These are phyloP conservation scores for Hypoxylon rickii DNA, from an alignment of 495 filamentous ascomycete species.

Conservation along the genomic window DNA sequence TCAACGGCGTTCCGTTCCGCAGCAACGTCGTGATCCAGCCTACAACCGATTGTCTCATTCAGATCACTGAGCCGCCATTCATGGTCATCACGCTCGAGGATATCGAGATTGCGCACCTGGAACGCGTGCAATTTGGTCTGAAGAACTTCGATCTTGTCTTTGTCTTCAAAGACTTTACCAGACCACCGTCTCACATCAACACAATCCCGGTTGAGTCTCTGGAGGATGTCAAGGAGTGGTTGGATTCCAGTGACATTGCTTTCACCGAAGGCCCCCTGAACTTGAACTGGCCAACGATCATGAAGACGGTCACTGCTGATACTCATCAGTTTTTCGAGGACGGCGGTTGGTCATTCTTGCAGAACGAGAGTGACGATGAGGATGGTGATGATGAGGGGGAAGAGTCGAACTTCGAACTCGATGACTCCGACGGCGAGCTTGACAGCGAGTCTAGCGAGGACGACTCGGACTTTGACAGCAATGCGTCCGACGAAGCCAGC, in stretches of 20 bases:
- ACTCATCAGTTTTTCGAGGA: conserved; percentile 94
- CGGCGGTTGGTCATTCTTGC: conserved; percentile 94
- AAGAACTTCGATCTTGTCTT: conserved; percentile 99
- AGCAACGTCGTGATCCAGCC: conserved; percentile 95
- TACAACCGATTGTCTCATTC: conserved; percentile 97
- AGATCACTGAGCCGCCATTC: conserved; percentile 96
- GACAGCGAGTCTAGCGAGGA: conserved; percentile 82
- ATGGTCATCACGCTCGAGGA: conserved; percentile 92
- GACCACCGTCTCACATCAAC: conserved; percentile 89
- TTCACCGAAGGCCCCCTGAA: conserved; percentile 96
- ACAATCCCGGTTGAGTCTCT: conserved; percentile 96
- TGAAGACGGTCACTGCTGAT: conserved; percentile 96
- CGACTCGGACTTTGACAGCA: conserved; percentile 90
- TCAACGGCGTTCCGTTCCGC: conserved; percentile 93
- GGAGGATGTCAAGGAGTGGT: conserved; percentile 96
- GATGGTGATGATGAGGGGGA: conserved; percentile 73
- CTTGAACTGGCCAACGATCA: conserved; percentile 97
- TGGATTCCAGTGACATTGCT: conserved; percentile 91
- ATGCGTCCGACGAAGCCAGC: conserved; percentile 77
- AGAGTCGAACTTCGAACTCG: conserved; percentile 92
- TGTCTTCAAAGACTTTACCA: conserved; percentile 94
- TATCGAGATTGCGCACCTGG: conserved; percentile 94
- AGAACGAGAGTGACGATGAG: conserved; percentile 85
- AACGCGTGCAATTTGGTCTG: conserved; percentile 95
- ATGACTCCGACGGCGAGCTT: conserved; percentile 78